Base-by-base conservation (phyloP, 2,329 filamentous ascomycete species). In the Aplosporella prunicola region DNA sequence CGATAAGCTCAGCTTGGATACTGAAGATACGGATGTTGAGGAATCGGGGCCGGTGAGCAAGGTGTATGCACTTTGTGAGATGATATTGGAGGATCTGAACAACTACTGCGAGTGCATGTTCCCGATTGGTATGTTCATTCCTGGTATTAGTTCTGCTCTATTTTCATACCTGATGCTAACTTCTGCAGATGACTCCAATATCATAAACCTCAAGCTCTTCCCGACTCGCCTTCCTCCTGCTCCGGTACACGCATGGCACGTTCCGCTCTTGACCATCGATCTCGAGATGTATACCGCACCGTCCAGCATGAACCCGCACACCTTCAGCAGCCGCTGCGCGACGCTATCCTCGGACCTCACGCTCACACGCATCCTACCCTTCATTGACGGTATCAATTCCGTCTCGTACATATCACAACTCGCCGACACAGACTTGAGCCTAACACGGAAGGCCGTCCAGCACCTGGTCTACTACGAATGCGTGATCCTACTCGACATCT, bases 101-200 rank as follows among this genome's bases (percentile, higher is more conserved):
- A 93, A 93, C 51, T 98, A 95, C 54, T 88, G 85, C 54, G 91
- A 98, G 65, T 94, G 88, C 69, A 94, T 94, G 88, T 94, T 95
- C 52, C 88, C 88, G 0, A 89, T 95, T 45, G 84, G 84, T 88
- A 64, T 45, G 74, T 67, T 18, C 9, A n/a, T n/a, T n/a, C n/a
- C n/a, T n/a, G n/a, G n/a, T n/a, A n/a, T n/a, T n/a, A n/a, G n/a
- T 16, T 6, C 5, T 6, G 8, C 9, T 8, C 15, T 4, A 10
- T 9, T 16, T 8, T 8, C 5, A 3, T 24, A 32, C 9, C 37
- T 16, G 16, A 42, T 45, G 46, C 24, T 51, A 35, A 16, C 20
- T 14, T 5, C n/a, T 13, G 38, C 37, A 87, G 87, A 94, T 58
- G 86, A 93, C 48, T 79, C 86, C 43, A 95, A 94, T 58, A 94